Evolutionary conservation across 208 protist species (phyloP).

Genomic region (Novymonas esmeraldas): DNA sequence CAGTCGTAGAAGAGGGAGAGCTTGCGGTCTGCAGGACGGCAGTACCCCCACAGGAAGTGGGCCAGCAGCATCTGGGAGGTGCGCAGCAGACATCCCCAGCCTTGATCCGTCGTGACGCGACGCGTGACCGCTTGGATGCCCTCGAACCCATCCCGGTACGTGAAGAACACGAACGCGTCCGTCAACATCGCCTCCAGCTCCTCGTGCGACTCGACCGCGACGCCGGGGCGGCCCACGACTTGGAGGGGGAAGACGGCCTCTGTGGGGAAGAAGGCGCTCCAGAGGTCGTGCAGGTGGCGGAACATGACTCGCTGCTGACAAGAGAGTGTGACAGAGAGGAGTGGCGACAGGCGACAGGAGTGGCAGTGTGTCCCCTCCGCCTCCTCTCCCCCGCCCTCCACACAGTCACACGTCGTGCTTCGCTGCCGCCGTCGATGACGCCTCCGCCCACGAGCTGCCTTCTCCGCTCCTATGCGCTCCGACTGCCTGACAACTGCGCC

Average conservation of each 20-base stretch:
- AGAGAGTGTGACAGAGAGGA: not conserved
- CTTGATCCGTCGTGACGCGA: conserved; percentile 55
- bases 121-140: conserved; percentile 34
- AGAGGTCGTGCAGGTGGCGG: conserved; percentile 31
- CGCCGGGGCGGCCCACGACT: conserved; percentile 33
- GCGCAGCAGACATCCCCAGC: conserved; percentile 85
- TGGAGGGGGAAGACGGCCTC: conserved; percentile 37
- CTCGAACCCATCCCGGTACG: conserved; percentile 74
- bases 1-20: conserved; percentile 59
- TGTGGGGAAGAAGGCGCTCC: conserved; percentile 43
- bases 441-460: no score
- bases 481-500: no score
- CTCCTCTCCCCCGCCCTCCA: no score
- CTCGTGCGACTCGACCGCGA: conserved; percentile 27
- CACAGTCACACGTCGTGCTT: no score
- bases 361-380: no score
- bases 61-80: conserved; percentile 85
- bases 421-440: no score
- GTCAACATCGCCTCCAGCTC: conserved; percentile 47
- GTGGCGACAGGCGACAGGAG: not conserved
- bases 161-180: conserved; percentile 61
- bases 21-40: conserved; percentile 30
- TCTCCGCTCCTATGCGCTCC: no score
- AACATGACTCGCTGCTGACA: conserved; percentile 18
- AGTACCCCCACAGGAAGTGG: conserved; percentile 56